Percentiles rank a stretch among this genome's conserved stretches.
Conservation (phyloP, 257 asterid species). For the Fraxinus anomala region DNA sequence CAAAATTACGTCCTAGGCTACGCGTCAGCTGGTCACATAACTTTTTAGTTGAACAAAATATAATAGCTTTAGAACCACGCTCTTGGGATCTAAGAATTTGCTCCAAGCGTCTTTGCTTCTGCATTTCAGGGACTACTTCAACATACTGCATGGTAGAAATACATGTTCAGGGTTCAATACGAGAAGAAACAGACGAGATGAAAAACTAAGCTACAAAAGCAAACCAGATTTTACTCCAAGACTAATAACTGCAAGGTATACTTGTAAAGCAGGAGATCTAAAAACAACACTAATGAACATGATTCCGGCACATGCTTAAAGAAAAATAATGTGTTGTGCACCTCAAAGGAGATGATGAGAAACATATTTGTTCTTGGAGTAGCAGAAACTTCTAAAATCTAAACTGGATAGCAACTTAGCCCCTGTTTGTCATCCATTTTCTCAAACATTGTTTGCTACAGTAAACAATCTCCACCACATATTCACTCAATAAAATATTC, state of each 20-base stretch:
- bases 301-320: background rate
- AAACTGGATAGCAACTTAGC: background rate
- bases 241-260: background rate
- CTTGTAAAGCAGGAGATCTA: background rate
- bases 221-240: background rate
- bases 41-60: slow-evolving; percentile 90
- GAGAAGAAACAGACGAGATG: background rate
- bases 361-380: background rate
- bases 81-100: slow-evolving; percentile 93
- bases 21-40: slow-evolving; percentile 88
- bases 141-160: slow-evolving; percentile 57
- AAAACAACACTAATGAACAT: background rate
- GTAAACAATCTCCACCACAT: too few relatives aligned
- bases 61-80: slow-evolving; percentile 75
- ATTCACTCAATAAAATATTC: too few relatives aligned
- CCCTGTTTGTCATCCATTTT: too few relatives aligned
- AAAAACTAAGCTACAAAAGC: background rate
- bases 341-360: background rate
- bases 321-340: background rate
- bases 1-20: slow-evolving; percentile 76
- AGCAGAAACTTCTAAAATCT: background rate
- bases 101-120: slow-evolving; percentile 91
- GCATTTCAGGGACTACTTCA: slow-evolving; percentile 87
- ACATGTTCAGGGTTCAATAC: background rate
- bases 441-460: too few relatives aligned